Evolutionary conservation across 1,284 basidiomycete genomes (phyloP).

Genomic region (Cutaneotrichosporon daszewskae): DNA sequence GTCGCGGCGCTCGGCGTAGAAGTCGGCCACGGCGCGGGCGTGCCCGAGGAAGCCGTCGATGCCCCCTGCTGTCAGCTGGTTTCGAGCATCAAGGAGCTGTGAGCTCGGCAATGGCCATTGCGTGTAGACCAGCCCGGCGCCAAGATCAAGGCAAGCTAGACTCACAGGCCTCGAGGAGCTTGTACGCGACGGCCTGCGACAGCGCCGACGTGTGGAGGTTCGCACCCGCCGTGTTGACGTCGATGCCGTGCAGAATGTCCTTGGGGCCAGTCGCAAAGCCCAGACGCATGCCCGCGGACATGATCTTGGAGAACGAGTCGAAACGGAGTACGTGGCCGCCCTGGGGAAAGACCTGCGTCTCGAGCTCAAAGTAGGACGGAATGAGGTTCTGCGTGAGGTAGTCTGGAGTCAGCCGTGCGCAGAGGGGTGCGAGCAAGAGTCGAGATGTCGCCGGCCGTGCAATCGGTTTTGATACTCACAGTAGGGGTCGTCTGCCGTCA

Average conservation of each 20-base stretch:
- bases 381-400: conserved; percentile 53
- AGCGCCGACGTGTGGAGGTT: conserved; percentile 76
- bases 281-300: conserved; percentile 61
- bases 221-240: conserved; percentile 54
- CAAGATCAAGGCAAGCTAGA: too few relatives aligned
- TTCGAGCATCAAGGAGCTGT: neutral
- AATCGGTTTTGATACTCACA: conserved; percentile 35
- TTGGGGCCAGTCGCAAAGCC: conserved; percentile 79
- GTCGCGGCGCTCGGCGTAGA: conserved; percentile 70
- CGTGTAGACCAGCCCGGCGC: too few relatives aligned
- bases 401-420: conserved; percentile 49
- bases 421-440: neutral
- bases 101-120: too few relatives aligned
- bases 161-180: conserved; percentile 64
- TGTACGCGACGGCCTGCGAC: conserved; percentile 67
- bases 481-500: conserved; percentile 64
- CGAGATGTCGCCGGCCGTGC: neutral
- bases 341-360: conserved; percentile 50
- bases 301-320: conserved; percentile 81
- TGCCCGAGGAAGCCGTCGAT: conserved; percentile 72
- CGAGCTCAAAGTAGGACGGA: conserved; percentile 74
- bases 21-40: conserved; percentile 62
- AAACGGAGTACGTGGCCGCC: conserved; percentile 77
- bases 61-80: conserved; percentile 48
- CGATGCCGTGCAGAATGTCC: conserved; percentile 65